Evolutionary conservation across 208 protist genomes (phyloP).

Genomic region (Naegleria gruberi): DNA sequence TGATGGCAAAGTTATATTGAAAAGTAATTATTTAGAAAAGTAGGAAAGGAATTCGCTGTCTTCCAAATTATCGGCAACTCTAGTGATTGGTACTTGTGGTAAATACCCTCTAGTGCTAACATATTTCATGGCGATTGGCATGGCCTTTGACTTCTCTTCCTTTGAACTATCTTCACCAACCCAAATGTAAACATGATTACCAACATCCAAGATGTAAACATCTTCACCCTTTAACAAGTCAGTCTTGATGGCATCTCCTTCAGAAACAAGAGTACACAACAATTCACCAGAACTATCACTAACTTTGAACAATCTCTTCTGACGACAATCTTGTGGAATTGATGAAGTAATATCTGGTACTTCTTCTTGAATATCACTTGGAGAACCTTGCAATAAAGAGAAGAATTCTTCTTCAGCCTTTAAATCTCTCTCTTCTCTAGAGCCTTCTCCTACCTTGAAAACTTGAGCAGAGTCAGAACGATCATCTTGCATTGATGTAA

Average conservation of each 20-base stretch:
- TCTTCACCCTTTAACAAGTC: background rate
- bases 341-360: background rate
- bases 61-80: background rate
- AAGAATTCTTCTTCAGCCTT: slow-evolving; percentile 8
- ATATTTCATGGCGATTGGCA: background rate
- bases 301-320: background rate
- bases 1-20: too few species aligned
- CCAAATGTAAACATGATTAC: background rate
- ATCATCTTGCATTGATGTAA: background rate
- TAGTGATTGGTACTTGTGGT: background rate
- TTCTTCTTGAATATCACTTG: background rate
- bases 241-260: background rate
- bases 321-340: background rate
- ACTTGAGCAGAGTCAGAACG: background rate
- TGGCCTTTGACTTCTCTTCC: background rate
- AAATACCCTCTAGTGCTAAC: background rate
- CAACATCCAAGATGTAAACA: slow-evolving; percentile 12
- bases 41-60: background rate
- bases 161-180: background rate
- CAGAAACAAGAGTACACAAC: background rate
- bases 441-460: slow-evolving; percentile 22
- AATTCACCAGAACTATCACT: background rate
- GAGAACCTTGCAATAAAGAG: background rate
- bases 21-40: background rate
- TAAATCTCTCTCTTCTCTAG: background rate